A percentile compares a stretch with the other conserved stretches of the same genome.
Conservation (phyloP, 2,329 filamentous ascomycete genomes). For the Tolypocladium ovalisporum region DNA sequence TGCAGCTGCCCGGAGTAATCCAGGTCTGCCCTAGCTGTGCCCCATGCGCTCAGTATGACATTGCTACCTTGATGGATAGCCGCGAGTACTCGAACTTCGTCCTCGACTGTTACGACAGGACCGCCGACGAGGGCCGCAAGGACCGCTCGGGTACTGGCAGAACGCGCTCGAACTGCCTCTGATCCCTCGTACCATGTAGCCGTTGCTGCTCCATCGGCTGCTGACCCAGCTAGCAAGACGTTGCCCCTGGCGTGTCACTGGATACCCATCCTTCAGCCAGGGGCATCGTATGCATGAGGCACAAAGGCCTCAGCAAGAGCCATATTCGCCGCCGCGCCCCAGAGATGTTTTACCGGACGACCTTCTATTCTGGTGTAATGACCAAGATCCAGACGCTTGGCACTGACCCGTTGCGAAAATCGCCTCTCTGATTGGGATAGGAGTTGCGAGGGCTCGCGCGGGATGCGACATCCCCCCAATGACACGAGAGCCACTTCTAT, state of each 20-base stretch:
- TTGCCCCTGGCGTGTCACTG: background rate
- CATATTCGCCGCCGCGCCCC: background rate
- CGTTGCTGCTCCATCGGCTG: background rate
- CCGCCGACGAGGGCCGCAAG: background rate
- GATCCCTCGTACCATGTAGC: background rate
- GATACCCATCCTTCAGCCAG: background rate
- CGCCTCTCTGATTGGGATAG: background rate
- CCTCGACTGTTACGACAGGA: background rate
- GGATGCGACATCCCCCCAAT: background rate
- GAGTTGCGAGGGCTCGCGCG: background rate
- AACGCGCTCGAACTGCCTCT: background rate
- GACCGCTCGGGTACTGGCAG: background rate
- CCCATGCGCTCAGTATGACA: background rate
- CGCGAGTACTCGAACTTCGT: background rate
- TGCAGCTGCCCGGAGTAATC: background rate
- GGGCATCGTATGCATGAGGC: background rate
- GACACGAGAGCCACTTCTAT: background rate
- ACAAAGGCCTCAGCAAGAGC: background rate
- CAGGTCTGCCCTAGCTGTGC: background rate
- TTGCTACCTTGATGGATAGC: background rate
- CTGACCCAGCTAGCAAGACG: background rate
- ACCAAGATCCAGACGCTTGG: background rate
- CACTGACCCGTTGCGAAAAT: background rate
- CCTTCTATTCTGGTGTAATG: background rate
- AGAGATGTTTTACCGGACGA: background rate